Conservation (phyloP, 352 stramenopile genomes). For the Globisporangium polare region DNA sequence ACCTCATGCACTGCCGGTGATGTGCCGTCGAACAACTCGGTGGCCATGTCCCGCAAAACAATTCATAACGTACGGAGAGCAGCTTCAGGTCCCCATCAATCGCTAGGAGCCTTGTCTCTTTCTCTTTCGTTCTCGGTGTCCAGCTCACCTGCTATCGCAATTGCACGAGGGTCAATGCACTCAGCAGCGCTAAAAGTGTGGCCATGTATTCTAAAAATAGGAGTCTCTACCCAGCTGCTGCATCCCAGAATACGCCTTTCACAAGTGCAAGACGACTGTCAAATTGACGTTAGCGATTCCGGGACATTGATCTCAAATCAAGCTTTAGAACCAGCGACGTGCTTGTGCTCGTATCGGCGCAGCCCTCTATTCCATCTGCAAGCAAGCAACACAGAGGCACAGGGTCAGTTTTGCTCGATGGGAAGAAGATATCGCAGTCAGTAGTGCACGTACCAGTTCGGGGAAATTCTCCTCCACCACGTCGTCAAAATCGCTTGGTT, state of each 20-base stretch:
- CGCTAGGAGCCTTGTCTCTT: not conserved
- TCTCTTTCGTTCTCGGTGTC: not conserved
- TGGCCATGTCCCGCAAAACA: not conserved
- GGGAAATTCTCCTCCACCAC: constrained; percentile 37
- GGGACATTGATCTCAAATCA: not conserved
- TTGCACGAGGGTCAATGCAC: constrained; percentile 1
- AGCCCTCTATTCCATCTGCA: constrained; percentile 4
- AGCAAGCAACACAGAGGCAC: not conserved
- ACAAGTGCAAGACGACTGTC: not conserved
- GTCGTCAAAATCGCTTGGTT: constrained; percentile 28
- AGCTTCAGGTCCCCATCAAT: not conserved
- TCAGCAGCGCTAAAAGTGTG: constrained; percentile 5
- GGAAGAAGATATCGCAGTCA: not conserved
- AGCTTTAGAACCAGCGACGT: not conserved
- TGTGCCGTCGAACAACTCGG: not conserved
- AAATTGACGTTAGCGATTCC: not conserved
- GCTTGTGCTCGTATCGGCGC: not conserved
- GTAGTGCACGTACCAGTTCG: constrained; percentile 25
- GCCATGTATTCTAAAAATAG: constrained; percentile 12
- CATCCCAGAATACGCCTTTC: not conserved
- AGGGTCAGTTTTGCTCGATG: not conserved
- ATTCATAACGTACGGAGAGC: constrained; percentile 6
- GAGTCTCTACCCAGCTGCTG: constrained; percentile 1
- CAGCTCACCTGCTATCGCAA: not conserved
- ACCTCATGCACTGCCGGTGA: not conserved